Evolutionary conservation across 305 asterid genomes (phyloP), one percentile per base, ranked within the genome.

Genomic region (Lippia alba): DNA sequence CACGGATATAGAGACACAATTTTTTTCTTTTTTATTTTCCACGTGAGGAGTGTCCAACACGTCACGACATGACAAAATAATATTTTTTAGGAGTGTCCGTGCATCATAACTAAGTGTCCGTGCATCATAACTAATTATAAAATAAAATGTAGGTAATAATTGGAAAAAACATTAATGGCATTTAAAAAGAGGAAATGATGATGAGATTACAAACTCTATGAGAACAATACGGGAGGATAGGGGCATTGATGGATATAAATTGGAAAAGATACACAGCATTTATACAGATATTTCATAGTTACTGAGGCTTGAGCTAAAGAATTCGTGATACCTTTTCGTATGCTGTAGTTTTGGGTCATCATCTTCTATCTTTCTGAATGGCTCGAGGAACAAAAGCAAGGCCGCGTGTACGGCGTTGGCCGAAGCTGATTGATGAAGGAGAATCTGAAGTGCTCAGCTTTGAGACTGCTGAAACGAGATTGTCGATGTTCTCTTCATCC

Each of bases 351-450:
- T 57, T 41, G 56, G 74, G 45, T 66, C 79, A 16, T 68, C 80
- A 18, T 74, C 74, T 81, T 69, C 63, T 85, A 69, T 80, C 87
- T 71, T 78, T 85, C 67, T 78, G 89, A 79, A 83, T 49, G 18
- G 93, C 78, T n/a, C 96, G 79, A 69, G 98, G 96, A 69, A 86
- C 84, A 32, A 92, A 90, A 39, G 92, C 56, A 58, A 88, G 63
- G 39, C 95, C 97, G 14, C 88, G 93, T 64, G 81, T 57, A 56
- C 81, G 88, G 69, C 88, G 91, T 41, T 83, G 94, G 56, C 97
- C 99, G 68, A 94, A 94, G 80, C 96, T 94, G 70, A 91, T 73
- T 0, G 93, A 74, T 20, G 97, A 84, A 54, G 97, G 97, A 77
- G 97, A 78, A 71, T 88, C 94, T 0, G 91, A 80, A 71, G 99